Evolutionary conservation across 2,329 filamentous ascomycete species (phyloP), one percentile per base, ranked within the genome.

Genomic region (Aureobasidium leucospermi): DNA sequence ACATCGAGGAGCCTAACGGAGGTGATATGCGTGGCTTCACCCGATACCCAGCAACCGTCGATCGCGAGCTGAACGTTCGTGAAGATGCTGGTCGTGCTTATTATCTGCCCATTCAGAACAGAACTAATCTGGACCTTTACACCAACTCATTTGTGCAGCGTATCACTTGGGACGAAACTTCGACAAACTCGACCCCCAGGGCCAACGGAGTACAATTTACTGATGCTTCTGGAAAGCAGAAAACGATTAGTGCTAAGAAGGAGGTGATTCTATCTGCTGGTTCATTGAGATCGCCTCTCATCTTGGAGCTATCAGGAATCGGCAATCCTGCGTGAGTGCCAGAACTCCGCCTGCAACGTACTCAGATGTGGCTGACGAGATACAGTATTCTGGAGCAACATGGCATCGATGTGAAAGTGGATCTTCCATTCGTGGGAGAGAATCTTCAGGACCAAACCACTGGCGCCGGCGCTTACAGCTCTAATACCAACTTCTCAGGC

Each of bases 51-150:
- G 71, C 69, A 63, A 80, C 75, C 1, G 58, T 78, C 15, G 69
- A 79, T 60, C 61, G 67, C 1, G 66, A 67, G 1, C 66, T 67
- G 15, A 68, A 73, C 61, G 67, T 75, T 10, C 72, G 78, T 10
- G 72, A 75, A 59, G 77, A 80, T 67, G 75, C 78, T 38, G 78
- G 75, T 4, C 68, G 76, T 15, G 75, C 77, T 4, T 80, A 78
- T 63, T 80, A 78, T 63, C 77, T 70, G 57, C 76, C 78, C 1
- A 65, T 75, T 59, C 67, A 66, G 51, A 61, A 68, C 16, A 68
- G 78, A 46, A 49, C 67, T 2, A 81, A 80, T 62, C 66, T 80
- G 1, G 64, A 76, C 3, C 65, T 79, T 1, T 71, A 78, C 32
- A 63, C 74, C 16, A 76, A 78, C 61, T 75, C 76, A 0, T 68